Conservation (phyloP, 768 basidiomycete genomes). For the Collybiopsis luxurians region DNA sequence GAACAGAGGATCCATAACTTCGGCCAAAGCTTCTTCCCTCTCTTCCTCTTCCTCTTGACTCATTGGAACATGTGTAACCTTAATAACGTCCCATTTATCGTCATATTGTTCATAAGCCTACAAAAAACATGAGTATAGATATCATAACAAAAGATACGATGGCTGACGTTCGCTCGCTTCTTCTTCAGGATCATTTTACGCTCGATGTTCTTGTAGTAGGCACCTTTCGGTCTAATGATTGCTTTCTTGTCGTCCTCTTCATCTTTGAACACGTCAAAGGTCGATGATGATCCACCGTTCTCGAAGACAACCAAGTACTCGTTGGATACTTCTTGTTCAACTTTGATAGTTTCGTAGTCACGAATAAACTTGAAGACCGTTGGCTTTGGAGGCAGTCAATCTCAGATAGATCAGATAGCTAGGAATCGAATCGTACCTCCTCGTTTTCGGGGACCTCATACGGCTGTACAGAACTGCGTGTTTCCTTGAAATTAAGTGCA, state of each 20-base stretch:
- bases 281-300: slow-evolving; percentile 42
- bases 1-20: slow-evolving; percentile 72
- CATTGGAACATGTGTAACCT: slow-evolving; percentile 68
- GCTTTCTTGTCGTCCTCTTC: slow-evolving; percentile 14
- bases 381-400: slow-evolving; percentile 35
- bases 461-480: slow-evolving; percentile 39
- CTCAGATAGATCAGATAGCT: background rate
- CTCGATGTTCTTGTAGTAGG: slow-evolving; percentile 87
- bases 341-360: slow-evolving; percentile 85
- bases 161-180: slow-evolving; percentile 72
- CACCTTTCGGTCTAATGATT: slow-evolving; percentile 50
- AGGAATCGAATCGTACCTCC: slow-evolving; percentile 37
- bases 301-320: slow-evolving; percentile 79
- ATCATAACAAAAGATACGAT: background rate
- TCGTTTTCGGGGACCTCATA: slow-evolving; percentile 51
- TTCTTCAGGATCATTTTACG: slow-evolving; percentile 87
- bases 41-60: slow-evolving; percentile 74
- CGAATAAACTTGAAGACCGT: slow-evolving; percentile 75
- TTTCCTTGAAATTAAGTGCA: slow-evolving; percentile 63
- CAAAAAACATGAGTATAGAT: background rate
- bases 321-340: slow-evolving; percentile 83
- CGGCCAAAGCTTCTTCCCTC: slow-evolving; percentile 73
- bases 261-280: slow-evolving; percentile 32
- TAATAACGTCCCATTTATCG: slow-evolving; percentile 82
- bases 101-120: slow-evolving; percentile 70